Conservation (phyloP, 2,329 filamentous ascomycete genomes). For the Leptodontidium sp. region DNA sequence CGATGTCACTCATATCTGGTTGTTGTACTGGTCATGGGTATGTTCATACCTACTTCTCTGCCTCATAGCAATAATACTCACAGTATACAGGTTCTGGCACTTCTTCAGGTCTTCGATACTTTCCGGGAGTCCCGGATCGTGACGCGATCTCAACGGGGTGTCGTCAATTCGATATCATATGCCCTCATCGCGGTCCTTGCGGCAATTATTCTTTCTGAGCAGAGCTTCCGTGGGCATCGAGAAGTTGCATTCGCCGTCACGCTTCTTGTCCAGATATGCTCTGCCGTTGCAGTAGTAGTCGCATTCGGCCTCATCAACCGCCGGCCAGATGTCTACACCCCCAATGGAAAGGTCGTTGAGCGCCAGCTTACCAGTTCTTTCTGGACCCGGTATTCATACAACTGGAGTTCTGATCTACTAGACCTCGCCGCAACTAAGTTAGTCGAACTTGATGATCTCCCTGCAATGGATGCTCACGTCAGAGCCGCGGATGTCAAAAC, state of each 20-base stretch:
- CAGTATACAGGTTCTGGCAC: slow-evolving; percentile 18
- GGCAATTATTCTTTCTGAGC: slow-evolving; percentile 20
- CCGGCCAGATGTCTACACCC: slow-evolving; percentile 68
- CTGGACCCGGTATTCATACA: slow-evolving; percentile 67
- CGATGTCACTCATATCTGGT: slow-evolving; percentile 60
- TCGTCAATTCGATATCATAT: slow-evolving; percentile 24
- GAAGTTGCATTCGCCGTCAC: slow-evolving; percentile 21
- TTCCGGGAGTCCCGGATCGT: slow-evolving; percentile 28
- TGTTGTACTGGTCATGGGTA: slow-evolving; percentile 69
- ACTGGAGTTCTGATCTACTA: slow-evolving; percentile 68
- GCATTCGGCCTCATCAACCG: slow-evolving; percentile 58
- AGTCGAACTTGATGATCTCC: slow-evolving; percentile 66
- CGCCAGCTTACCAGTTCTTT: slow-evolving; percentile 65
- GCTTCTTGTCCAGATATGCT: slow-evolving; percentile 21
- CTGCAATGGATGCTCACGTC: slow-evolving; percentile 58
- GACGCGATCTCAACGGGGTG: slow-evolving; percentile 20
- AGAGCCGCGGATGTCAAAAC: slow-evolving; percentile 58
- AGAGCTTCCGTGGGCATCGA: not conserved
- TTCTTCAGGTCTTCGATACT: slow-evolving; percentile 30
- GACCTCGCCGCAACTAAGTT: slow-evolving; percentile 62
- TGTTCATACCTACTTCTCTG: slow-evolving; percentile 41
- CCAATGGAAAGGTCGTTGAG: slow-evolving; percentile 57
- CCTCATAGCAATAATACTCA: not conserved
- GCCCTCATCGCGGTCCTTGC: slow-evolving; percentile 20
- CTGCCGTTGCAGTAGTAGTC: slow-evolving; percentile 19